Percentiles rank a stretch among this genome's conserved stretches.
phyloP scores from a whole-genome alignment of 306 rosid genomes.

The Alnus glutinosa region DNA sequence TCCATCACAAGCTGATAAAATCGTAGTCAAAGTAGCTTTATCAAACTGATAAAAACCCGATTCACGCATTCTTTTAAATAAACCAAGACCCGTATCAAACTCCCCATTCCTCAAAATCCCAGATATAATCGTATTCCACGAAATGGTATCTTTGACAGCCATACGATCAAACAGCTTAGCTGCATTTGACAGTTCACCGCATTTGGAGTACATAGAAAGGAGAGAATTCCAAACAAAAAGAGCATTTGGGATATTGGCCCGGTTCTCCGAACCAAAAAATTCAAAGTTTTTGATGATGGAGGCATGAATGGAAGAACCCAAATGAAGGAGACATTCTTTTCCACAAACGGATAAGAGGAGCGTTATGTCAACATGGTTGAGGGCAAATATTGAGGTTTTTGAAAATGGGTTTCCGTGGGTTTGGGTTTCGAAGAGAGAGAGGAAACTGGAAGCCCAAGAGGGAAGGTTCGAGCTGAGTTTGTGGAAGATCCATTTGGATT shows the following conservation, averaged over 20 bases:
- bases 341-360: constrained; percentile 59
- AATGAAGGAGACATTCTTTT: constrained; percentile 42
- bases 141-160: constrained; percentile 61
- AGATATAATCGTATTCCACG: constrained; percentile 73
- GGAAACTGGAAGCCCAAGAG: constrained; percentile 43
- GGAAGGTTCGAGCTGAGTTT: constrained; percentile 39
- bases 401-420: constrained; percentile 37
- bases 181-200: constrained; percentile 42
- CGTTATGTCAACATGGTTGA: constrained; percentile 50
- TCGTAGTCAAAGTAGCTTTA: constrained; percentile 69
- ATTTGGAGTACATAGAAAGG: constrained; percentile 52
- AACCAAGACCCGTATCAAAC: constrained; percentile 42
- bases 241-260: constrained; percentile 30
- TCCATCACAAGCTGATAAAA: constrained; percentile 73
- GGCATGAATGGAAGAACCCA: constrained; percentile 87
- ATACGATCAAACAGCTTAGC: constrained; percentile 62
- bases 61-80: constrained; percentile 51
- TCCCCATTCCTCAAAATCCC: constrained; percentile 58
- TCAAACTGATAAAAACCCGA: constrained; percentile 48
- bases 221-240: constrained; percentile 75
- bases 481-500: constrained; percentile 54
- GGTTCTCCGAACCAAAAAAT: constrained; percentile 23
- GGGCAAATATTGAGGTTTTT: constrained; percentile 41
- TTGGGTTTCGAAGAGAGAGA: constrained; percentile 30
- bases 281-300: constrained; percentile 50